A percentile compares a stretch with the other conserved stretches of the same genome.
These are phyloP conservation scores for Cinchona pubescens DNA, from an alignment of 257 asterid genomes.

Conservation along the genomic window DNA sequence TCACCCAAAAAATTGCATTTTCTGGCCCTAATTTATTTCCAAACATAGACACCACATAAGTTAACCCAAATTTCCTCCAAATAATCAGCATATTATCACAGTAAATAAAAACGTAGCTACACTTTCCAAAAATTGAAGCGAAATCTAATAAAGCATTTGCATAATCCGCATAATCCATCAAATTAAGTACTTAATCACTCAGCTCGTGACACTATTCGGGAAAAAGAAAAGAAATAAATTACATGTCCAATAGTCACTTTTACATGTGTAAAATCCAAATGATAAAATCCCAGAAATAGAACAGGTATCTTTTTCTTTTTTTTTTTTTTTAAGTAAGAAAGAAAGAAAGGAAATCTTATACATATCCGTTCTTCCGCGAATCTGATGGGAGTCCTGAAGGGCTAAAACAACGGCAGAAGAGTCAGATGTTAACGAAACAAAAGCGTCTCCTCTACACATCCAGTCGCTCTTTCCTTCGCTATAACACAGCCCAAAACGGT, in stretches of 20 bases:
- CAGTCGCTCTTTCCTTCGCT: slow-evolving; percentile 58
- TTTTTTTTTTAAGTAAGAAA: too few species aligned
- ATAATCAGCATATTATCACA: not conserved
- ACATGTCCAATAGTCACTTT: too few species aligned
- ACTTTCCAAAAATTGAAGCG: not conserved
- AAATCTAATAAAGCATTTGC: not conserved
- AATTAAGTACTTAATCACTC: too few species aligned
- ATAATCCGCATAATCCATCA: too few species aligned
- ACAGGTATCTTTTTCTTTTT: too few species aligned
- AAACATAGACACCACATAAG: too few species aligned
- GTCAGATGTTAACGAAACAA: slow-evolving; percentile 72
- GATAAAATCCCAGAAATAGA: too few species aligned
- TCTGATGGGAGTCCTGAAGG: slow-evolving; percentile 63
- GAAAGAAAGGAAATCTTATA: not conserved
- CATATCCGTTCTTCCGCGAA: slow-evolving; percentile 75
- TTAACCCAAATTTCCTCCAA: not conserved
- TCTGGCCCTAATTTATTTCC: too few species aligned
- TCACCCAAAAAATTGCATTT: too few species aligned
- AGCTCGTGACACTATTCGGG: not conserved
- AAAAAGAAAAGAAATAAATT: not conserved
- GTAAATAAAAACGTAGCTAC: not conserved
- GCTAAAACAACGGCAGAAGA: slow-evolving; percentile 64
- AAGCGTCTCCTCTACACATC: slow-evolving; percentile 83
- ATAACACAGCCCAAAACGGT: slow-evolving; percentile 52
- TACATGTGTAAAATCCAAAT: too few species aligned